Evolutionary conservation across 441 rosid genomes (phyloP).

Genomic region (Bocquillonia castaneifolia): DNA sequence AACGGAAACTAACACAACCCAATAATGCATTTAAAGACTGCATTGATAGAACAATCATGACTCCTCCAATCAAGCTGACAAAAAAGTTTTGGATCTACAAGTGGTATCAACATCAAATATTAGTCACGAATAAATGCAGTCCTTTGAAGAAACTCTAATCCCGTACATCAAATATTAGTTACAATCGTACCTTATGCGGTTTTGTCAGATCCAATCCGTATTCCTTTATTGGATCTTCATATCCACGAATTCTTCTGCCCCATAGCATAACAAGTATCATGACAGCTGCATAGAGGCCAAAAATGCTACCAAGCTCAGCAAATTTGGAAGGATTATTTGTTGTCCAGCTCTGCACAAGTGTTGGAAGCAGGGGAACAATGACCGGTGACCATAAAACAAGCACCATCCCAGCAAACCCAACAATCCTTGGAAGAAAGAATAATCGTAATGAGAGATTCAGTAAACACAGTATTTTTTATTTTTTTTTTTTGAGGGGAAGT

Average conservation of each 20-base stretch:
- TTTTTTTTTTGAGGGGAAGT: too few relatives aligned
- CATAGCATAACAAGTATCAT: conserved; percentile 66
- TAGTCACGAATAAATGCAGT: too few relatives aligned
- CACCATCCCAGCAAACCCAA: conserved; percentile 76
- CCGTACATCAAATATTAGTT: conserved; percentile 4
- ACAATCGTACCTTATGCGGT: conserved; percentile 46
- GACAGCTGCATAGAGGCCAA: conserved; percentile 78
- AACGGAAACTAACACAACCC: conserved; percentile 55
- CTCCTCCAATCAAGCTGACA: conserved; percentile 67
- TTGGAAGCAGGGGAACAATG: conserved; percentile 80
- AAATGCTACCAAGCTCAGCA: conserved; percentile 67
- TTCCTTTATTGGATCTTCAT: conserved; percentile 67
- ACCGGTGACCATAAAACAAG: conserved; percentile 91
- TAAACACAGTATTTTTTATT: conserved; percentile 4
- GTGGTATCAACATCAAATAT: conserved; percentile 10
- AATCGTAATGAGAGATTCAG: conserved; percentile 22
- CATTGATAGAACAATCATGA: conserved; percentile 54
- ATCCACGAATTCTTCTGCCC: conserved; percentile 82
- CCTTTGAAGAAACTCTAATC: neutral
- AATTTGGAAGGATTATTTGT: conserved; percentile 52
- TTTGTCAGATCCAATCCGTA: conserved; percentile 78
- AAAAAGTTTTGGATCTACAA: conserved; percentile 61
- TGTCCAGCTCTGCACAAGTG: conserved; percentile 80
- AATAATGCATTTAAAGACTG: conserved; percentile 55
- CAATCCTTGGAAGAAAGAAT: conserved; percentile 45